These are phyloP conservation scores for Coemansia sp. DNA, from an alignment of 192 early-diverging fungal genomes.

Conservation along the genomic window DNA sequence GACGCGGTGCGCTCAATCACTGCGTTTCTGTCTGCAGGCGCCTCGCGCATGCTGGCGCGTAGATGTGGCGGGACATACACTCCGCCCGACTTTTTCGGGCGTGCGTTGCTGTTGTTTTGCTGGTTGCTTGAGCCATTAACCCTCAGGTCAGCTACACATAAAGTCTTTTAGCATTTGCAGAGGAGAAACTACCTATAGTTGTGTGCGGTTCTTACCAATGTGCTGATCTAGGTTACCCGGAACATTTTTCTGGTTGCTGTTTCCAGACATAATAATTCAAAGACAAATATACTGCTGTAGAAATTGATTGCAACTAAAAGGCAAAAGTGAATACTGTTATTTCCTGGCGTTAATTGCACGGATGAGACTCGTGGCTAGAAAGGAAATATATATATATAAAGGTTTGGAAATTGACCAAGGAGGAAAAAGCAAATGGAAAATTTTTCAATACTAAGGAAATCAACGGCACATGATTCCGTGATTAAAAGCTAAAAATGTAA, in stretches of 20 bases:
- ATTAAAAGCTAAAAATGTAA: no score
- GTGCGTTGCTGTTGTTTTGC: conserved; percentile 20
- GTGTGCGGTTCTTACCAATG: conserved; percentile 61
- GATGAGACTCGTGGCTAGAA: conserved; percentile 11
- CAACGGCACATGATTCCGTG: no score
- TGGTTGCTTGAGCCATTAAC: conserved; percentile 59
- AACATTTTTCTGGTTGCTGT: conserved; percentile 59
- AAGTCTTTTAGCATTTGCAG: background rate
- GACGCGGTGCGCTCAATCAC: conserved; percentile 56
- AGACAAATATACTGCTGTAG: background rate
- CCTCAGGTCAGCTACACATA: conserved; percentile 64
- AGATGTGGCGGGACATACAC: conserved; percentile 71
- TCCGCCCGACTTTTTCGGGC: conserved; percentile 14
- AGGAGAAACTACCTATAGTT: no score
- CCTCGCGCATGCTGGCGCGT: conserved; percentile 55
- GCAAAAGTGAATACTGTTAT: background rate
- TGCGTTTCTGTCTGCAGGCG: conserved; percentile 36
- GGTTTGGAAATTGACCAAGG: background rate
- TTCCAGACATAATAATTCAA: conserved; percentile 46
- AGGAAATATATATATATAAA: conserved; percentile 13
- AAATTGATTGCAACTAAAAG: background rate
- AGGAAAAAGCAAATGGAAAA: background rate
- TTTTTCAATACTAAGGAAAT: no score
- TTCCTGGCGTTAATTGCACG: conserved; percentile 7
- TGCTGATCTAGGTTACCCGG: conserved; percentile 69